Base-by-base conservation (phyloP, 2,329 filamentous ascomycete genomes). In the Diaporthe amygdali region DNA sequence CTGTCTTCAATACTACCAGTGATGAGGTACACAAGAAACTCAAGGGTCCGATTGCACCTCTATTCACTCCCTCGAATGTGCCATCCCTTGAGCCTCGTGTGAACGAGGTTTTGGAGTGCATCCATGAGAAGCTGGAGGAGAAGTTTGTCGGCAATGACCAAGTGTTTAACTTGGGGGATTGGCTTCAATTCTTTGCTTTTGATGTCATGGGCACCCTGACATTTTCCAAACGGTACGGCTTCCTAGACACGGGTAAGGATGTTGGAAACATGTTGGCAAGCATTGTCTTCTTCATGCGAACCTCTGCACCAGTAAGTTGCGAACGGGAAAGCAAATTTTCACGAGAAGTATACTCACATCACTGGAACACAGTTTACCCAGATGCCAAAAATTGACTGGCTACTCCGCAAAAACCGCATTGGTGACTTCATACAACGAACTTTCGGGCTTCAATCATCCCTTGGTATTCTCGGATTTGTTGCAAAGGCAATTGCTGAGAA, bases 141-240 rank as follows among this genome's bases (percentile, higher is more conserved):
- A 71, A 55, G 10, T 71, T 71, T 20, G 63, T 46, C 4, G 54
- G 47, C 32, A 49, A 63, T 3, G 78, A 52, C 22, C 44, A 61
- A 25, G 52, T 51, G 10, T 37, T 70, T 12, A 63, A 70, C 44
- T 63, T 81, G 3, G 76, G 68, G 0, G 37, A 76, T 3, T 82
- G 78, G 76, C 54, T 81, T 41, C 76, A 81, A 52, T 78, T 71
- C 34, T 81, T 79, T 68, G 77, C 80, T 2, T 81, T 79, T 41
- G 80, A 82, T 54, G 76, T 79, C 0, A 79, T 82, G 68, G 68
- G 68, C 0, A 76, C 74, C 3, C 52, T 80, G 69, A 78, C 76
- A 0, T 80, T 80, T 44, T 78, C 78, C 0, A 75, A 76, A 55
- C 68, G 75, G 10, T 77, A 77, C 66, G 77, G 78, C 1, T 79